These are phyloP conservation scores for Trichoderma semiorbis DNA, from an alignment of 2,329 filamentous ascomycete genomes.

Conservation along the genomic window DNA sequence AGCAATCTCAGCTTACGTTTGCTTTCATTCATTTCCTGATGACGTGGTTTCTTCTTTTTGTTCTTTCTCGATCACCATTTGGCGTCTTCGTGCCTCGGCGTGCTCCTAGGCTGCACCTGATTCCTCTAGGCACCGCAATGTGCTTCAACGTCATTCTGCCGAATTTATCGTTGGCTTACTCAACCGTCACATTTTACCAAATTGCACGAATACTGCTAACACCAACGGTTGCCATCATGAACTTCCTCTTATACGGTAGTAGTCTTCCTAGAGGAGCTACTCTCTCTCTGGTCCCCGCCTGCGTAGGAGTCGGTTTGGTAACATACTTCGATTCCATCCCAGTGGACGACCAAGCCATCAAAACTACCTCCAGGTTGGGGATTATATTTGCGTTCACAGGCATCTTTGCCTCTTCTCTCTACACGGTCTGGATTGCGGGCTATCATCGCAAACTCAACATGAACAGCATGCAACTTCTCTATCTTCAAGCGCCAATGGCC, in stretches of 20 bases:
- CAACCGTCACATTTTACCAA: slow-evolving; percentile 67
- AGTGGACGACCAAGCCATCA: slow-evolving; percentile 43
- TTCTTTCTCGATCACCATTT: slow-evolving; percentile 56
- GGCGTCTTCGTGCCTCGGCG: slow-evolving; percentile 57
- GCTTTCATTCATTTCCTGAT: slow-evolving; percentile 66
- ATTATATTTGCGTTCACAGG: slow-evolving; percentile 61
- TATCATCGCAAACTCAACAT: slow-evolving; percentile 64
- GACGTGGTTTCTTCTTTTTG: slow-evolving; percentile 61
- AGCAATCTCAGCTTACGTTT: slow-evolving; percentile 62
- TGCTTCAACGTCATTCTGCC: slow-evolving; percentile 66
- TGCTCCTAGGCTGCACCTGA: slow-evolving; percentile 52
- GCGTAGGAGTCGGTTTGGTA: slow-evolving; percentile 61
- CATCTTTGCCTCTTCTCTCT: slow-evolving; percentile 62
- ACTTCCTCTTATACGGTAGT: slow-evolving; percentile 57
- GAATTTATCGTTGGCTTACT: slow-evolving; percentile 65
- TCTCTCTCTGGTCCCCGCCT: slow-evolving; percentile 57
- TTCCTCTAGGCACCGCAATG: slow-evolving; percentile 66
- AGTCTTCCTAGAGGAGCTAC: slow-evolving; percentile 54
- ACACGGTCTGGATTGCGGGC: slow-evolving; percentile 65
- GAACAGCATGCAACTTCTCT: slow-evolving; percentile 65
- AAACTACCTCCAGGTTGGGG: slow-evolving; percentile 56
- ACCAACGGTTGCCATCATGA: slow-evolving; percentile 62
- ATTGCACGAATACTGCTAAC: slow-evolving; percentile 65
- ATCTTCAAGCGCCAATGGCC: slow-evolving; percentile 64
- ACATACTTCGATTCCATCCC: slow-evolving; percentile 66